phyloP scores from a whole-genome alignment of 2,329 filamentous ascomycete genomes.

The Pochonia chlamydosporia region DNA sequence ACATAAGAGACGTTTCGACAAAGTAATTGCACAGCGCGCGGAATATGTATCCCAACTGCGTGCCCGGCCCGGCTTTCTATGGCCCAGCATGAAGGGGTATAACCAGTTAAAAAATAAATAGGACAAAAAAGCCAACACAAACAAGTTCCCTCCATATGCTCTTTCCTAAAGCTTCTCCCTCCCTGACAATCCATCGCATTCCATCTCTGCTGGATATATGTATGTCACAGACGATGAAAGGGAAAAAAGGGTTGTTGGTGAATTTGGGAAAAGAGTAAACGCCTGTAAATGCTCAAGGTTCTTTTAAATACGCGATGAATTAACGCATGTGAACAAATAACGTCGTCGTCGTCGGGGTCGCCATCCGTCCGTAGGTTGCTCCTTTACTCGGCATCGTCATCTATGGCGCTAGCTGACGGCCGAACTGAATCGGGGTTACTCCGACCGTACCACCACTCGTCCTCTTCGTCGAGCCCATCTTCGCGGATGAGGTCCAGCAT shows the following conservation, averaged over 20 bases:
- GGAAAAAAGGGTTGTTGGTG: not conserved
- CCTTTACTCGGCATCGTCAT: conserved; percentile 41
- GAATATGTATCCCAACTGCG: not conserved
- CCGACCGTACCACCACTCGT: conserved; percentile 58
- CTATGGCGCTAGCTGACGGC: conserved; percentile 43
- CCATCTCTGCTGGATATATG: not conserved
- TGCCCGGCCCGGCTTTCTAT: not conserved
- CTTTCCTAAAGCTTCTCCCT: not conserved
- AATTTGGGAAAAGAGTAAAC: conserved; percentile 2
- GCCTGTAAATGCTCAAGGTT: conserved; percentile 6
- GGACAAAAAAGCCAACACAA: not conserved
- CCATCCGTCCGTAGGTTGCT: not conserved
- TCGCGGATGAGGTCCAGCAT: conserved; percentile 60
- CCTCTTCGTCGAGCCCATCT: conserved; percentile 51
- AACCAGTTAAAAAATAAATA: not conserved
- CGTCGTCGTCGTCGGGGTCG: not conserved
- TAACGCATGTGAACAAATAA: not conserved
- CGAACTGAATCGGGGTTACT: conserved; percentile 48
- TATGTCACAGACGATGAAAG: not conserved
- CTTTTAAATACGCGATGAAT: not conserved
- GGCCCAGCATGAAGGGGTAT: not conserved
- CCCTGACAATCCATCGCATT: not conserved
- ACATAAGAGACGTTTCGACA: conserved; percentile 3
- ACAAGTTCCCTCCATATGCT: not conserved
- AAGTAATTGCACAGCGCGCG: not conserved